A percentile compares a stretch with the other conserved stretches of the same genome.
Conservation (phyloP, 768 basidiomycete genomes). For the Terana coerulea region DNA sequence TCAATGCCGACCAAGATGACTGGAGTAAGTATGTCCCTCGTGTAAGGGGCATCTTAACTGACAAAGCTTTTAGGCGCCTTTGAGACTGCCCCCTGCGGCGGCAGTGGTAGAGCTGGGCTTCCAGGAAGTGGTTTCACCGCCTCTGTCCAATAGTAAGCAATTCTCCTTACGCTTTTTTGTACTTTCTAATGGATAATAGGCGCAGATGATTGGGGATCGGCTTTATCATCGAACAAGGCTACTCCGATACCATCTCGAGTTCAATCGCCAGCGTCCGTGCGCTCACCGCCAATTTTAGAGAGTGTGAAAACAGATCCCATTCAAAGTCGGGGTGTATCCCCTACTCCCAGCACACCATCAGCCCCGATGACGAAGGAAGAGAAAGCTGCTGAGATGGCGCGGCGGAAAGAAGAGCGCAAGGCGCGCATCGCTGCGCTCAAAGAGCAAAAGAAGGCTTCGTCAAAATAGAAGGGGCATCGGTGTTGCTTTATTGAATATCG, state of each 20-base stretch:
- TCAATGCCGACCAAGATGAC: slow-evolving; percentile 89
- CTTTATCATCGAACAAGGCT: not conserved
- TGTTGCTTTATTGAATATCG: no score
- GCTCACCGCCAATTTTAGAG: slow-evolving; percentile 21
- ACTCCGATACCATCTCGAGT: not conserved
- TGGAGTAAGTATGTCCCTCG: slow-evolving; percentile 65
- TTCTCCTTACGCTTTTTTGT: not conserved
- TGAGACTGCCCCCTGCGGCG: slow-evolving; percentile 26
- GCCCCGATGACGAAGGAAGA: slow-evolving; percentile 78
- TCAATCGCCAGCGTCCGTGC: slow-evolving; percentile 1
- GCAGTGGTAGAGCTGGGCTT: slow-evolving; percentile 3
- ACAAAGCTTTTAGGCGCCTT: slow-evolving; percentile 24
- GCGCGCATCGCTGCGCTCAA: slow-evolving; percentile 79
- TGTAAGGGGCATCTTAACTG: not conserved
- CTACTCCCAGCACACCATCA: slow-evolving; percentile 20
- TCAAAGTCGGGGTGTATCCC: slow-evolving; percentile 11
- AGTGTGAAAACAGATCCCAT: slow-evolving; percentile 11
- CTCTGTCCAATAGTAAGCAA: not conserved
- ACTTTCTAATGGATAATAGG: not conserved
- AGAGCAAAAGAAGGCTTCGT: slow-evolving; percentile 63
- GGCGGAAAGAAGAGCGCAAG: slow-evolving; percentile 88
- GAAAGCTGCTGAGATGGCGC: slow-evolving; percentile 89
- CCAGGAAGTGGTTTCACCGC: not conserved
- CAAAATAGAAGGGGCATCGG: not conserved
- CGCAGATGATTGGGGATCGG: slow-evolving; percentile 10